Evolutionary conservation across 2,329 filamentous ascomycete species (phyloP), one percentile per base, ranked within the genome.

Genomic region (Stagonosporopsis chrysanthemi): DNA sequence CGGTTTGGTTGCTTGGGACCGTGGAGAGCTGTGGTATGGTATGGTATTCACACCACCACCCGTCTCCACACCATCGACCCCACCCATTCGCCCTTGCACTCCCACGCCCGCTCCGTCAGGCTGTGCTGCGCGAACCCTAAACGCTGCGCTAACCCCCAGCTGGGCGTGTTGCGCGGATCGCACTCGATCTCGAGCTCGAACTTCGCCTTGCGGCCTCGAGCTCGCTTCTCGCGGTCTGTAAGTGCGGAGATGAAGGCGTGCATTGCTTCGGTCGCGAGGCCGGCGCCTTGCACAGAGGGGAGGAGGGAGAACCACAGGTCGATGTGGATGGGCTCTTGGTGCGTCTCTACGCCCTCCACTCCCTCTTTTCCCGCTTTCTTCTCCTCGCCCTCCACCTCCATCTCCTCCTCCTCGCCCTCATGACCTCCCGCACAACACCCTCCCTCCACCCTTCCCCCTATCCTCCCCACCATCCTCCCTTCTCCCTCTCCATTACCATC

Each of bases 41-140:
- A n/a, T n/a, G n/a, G n/a, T n/a, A n/a, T n/a, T n/a, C n/a, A n/a
- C n/a, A n/a, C n/a, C 17, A 60, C 48, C 14, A 58, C 46, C 52
- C 68, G 71, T 22, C 58, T 60, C 58, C 67, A 68, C 5, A 73
- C 70, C 38, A 75, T 43, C 22, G 61, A 67, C 42, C 64, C 72
- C 3, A 75, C 73, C 72, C 66, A 71, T 26, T 72, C 72, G 2
- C 72, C 73, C 23, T 76, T 76, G 24, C 66, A 58, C 58, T 74
- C 63, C 46, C 52, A 72, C 17, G 56, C 69, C 26, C 58, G 67
- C 52, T 73, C 70, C 1, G 57, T 66, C 44, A 70, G 38, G 43
- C 65, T 67, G n/a, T 65, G 44, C 44, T 60, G 65, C 24, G 61
- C 47, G 33, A 76, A 75, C 2, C 67, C 72, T 38, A 76, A 38